Base-by-base conservation (phyloP, 78 protist species). In the Mastigamoeba balamuthi region DNA sequence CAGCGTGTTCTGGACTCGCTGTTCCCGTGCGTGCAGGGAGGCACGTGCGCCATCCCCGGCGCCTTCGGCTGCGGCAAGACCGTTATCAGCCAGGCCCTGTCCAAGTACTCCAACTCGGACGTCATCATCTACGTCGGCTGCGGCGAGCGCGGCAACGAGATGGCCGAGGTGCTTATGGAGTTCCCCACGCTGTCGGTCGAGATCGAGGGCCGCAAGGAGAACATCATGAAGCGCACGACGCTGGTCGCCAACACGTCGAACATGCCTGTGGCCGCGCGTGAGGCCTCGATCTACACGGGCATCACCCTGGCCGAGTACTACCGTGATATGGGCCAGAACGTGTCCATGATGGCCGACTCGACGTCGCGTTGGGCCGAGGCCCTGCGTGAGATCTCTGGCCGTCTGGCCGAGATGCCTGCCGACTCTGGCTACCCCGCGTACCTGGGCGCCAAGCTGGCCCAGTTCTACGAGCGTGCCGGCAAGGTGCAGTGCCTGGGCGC, bases 21-120 rank as follows among this genome's bases (percentile, higher is more conserved):
- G 48, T 98, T 98, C 98, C 99, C 99, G 27, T 84, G 86, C 75
- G 93, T 93, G 23, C 95, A 90, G 74, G 99, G 99, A 25, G 99
- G 99, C 28, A 98, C 99, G 23, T 95, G 99, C 65, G 98, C 98
- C 74, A 95, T 97, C 36, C 99, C 99, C 42, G 99, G 99, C 4
- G 99, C 99, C 66, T 98, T 97, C 76, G 99, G 99, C 69, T 98
- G 99, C 85, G 99, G 99, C 72, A 98, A 98, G 89, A 98, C 99
- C n/a, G 99, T 98, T 43, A 97, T 98, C 68, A 95, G 98, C 8
- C 99, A 98, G 90, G 74, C 99, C 6, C 95, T 98, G 41, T 95
- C 99, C 77, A 98, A 98, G 86, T 96, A 82, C 92, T 96, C 99
- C 69, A 98, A 98, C 93, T 91, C 99, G 25, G 99, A 98, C 77